Evolutionary conservation across 2,329 filamentous ascomycete species (phyloP), one percentile per base, ranked within the genome.

Genomic region (Rhinocladiella mackenziei): DNA sequence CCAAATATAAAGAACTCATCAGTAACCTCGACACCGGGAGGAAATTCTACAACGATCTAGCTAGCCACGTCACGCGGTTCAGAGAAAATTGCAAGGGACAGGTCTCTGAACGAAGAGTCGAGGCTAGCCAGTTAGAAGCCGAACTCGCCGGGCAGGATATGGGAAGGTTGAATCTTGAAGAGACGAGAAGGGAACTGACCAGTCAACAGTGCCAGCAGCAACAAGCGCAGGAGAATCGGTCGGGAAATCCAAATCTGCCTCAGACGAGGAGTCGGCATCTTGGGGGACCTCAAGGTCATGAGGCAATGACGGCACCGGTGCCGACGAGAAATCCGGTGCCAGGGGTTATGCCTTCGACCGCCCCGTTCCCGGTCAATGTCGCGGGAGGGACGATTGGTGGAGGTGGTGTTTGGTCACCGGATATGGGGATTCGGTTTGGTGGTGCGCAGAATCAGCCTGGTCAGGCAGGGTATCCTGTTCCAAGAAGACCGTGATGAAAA

Each of bases 31-130:
- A 97, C 54, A 86, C 85, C 0, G 92, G 88, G 1, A 76, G 91
- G 40, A 96, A 92, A 63, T 98, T 98, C 62, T 98, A 97, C 70
- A 98, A 98, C 56, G 89, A 97, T 60, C 75, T 98, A 3, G 86
- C 85, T 34, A 86, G 84, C 65, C 89, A 97, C 51, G 86, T 95
- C 1, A 83, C 81, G 26, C 75, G 83, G 7, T 97, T 96, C 63
- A 76, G 89, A 13, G 91, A 96, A 55, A 85, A 86, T 25, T 82
- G 81, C 45, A 78, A 78, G 54, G 77, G 76, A 1, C 97, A 94
- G 74, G 84, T 85, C 1, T 83, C 89, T 19, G 80, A 88, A 60
- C 75, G 92, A 39, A 78, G 89, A 38, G 79, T 84, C 53, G 91
- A 97, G 57, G 89, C 89, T 0, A 78, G 82, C 54, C 78, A 80